Base-by-base conservation (phyloP, 441 rosid species). In the Gossypium davidsonii region DNA sequence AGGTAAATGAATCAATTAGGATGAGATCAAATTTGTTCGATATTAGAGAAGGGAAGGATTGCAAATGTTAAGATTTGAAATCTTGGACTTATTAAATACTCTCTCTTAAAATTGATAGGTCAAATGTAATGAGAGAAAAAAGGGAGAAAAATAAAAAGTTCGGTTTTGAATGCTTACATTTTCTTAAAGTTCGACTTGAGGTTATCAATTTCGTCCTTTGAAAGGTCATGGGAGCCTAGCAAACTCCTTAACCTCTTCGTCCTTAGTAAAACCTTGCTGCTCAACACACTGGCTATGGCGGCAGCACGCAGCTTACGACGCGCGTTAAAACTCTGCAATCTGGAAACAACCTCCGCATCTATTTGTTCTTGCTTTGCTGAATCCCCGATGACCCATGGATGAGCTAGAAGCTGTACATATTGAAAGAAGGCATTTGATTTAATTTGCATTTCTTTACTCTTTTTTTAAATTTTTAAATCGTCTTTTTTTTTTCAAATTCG, bases 371-470 rank as follows among this genome's bases (percentile, higher is more conserved):
- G 85, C 80, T 85, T 88, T 12, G 91, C 91, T 10, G 84, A 83
- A 62, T 88, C 87, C 15, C 96, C 96, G 23, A 60, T 81, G 37
- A 88, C 96, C 96, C 93, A 90, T 23, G 88, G 92, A 77, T 87
- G 88, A 60, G 73, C 77, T 10, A 90, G 78, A 67, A 90, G 81
- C 91, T 90, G 89, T 67, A 20, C 14, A 20, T 10, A 56, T 10
- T 52, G 2, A 17, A 17, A 53, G 58, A 53, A 52, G 8, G 6
- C n/a, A 49, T 4, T 49, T 49, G 18, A n/a, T 49, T 3, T 34
- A 34, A 6, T 34, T 34, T 34, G 42, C 42, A 6, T 34, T 34
- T 34, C 9, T 34, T 6, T 6, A 25, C 28, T 26, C 23, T 3
- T 5, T 31, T 28, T 31, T 31, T 31, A 31, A 34, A n/a, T n/a